Base-by-base conservation (phyloP, 2,329 filamentous ascomycete species). In the Thermoascus crustaceus region DNA sequence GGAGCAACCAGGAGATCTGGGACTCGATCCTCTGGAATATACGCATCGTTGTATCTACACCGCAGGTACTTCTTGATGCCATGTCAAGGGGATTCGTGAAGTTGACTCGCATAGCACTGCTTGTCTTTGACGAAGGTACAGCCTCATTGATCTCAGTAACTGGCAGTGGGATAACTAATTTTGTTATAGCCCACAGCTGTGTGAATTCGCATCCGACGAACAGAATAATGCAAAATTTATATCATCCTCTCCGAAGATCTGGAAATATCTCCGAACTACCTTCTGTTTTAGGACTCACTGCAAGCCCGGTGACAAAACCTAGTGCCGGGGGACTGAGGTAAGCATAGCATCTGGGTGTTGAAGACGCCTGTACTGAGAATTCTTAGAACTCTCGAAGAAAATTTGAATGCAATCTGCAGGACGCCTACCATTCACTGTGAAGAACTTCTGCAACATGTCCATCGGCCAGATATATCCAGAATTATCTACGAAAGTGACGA, bases 121-220 rank as follows among this genome's bases (percentile, higher is more conserved):
- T 93, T 10, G 72, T 94, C 0, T 83, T 94, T 47, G 87, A 94
- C 50, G 87, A 94, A 76, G 84, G 84, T 81, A 53, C 35, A 61
- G 43, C 14, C 24, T 13, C 7, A 13, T 37, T 21, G 13, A 18
- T 39, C 25, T 10, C 11, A 6, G 10, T 33, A 14, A 21, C 24
- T 37, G 7, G 30, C 19, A 32, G 10, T 27, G 10, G n/a, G n/a
- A 9, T 21, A 10, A n/a, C 34, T 50, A 16, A 36, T 31, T n/a
- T 17, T 10, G 13, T 24, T 7, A n/a, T 29, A 64, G 86, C 83
- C 7, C 86, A 94, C 52, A 79, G 87, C 53, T 89, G 83, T 46
- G 70, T 69, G 4, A 66, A 68, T 11, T 76, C 74, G 1, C 72
- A 80, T 45, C 68, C 82, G 0, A 77, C 78, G 7, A 79, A 78